Evolutionary conservation across 1,139 yeast species (phyloP).

Genomic region (Wickerhamomyces sp.): DNA sequence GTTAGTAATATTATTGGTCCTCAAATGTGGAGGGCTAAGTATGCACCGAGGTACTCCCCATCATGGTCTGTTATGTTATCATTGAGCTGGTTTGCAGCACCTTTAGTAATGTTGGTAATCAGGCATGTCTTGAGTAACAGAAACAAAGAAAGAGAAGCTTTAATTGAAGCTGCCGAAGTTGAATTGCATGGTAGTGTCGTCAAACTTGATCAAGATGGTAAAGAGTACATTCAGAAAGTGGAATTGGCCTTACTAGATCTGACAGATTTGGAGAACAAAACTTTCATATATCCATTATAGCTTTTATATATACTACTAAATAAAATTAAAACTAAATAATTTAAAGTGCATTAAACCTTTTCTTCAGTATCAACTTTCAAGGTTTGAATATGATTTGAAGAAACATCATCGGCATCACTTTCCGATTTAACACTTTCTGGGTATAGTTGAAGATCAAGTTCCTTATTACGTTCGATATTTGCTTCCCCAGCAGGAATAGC

Average conservation of each 20-base stretch:
- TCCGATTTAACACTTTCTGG: background rate
- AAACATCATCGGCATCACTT: background rate
- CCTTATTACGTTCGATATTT: background rate
- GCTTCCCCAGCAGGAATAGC: background rate
- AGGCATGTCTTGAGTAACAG: background rate
- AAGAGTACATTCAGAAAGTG: conserved; percentile 24
- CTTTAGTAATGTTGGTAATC: background rate
- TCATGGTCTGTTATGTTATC: conserved; percentile 47
- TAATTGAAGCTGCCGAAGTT: background rate
- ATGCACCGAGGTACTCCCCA: conserved; percentile 38
- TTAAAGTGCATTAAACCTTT: background rate
- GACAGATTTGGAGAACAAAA: conserved; percentile 41
- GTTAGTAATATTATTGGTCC: too few species aligned
- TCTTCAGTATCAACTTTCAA: background rate
- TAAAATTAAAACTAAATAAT: background rate
- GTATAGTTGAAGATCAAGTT: background rate
- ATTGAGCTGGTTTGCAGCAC: conserved; percentile 1
- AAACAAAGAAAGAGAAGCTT: background rate
- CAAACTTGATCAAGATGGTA: conserved; percentile 3
- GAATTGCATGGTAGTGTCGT: background rate
- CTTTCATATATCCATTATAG: conserved; percentile 38
- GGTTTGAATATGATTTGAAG: background rate
- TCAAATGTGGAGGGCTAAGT: too few species aligned
- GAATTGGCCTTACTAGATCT: conserved; percentile 38
- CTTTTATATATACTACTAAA: background rate